phyloP scores from a whole-genome alignment of 257 asterid genomes.

The Solanum neorickii region DNA sequence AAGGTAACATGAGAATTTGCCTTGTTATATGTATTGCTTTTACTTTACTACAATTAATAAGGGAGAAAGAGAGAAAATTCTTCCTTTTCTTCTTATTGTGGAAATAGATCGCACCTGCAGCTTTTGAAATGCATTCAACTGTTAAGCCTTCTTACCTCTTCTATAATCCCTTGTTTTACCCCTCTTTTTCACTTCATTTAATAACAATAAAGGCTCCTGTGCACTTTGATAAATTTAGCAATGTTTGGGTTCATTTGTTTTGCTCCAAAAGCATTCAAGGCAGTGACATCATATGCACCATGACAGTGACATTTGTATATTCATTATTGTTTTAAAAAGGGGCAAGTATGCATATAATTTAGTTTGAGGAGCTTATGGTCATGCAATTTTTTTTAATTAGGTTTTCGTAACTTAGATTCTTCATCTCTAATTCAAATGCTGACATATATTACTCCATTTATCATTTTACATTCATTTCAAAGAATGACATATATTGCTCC shows the following conservation, averaged over 20 bases:
- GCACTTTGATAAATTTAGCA: background rate
- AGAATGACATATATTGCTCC: background rate
- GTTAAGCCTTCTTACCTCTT: background rate
- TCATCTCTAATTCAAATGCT: background rate
- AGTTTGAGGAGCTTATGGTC: background rate
- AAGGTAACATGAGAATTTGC: slow-evolving; percentile 43
- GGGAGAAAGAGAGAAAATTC: background rate
- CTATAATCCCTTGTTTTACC: background rate
- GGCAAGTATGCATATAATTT: background rate
- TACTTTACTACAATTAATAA: background rate
- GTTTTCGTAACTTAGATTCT: background rate
- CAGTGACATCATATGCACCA: background rate
- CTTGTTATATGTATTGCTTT: background rate
- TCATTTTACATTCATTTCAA: background rate
- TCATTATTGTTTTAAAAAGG: background rate
- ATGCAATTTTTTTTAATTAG: background rate
- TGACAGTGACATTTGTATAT: background rate
- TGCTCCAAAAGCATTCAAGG: background rate
- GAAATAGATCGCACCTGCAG: background rate
- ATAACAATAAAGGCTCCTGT: background rate
- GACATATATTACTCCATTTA: background rate
- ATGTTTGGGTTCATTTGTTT: background rate
- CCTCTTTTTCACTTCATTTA: background rate
- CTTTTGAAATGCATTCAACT: background rate
- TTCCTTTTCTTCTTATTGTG: background rate